phyloP scores from a whole-genome alignment of 2,329 filamentous ascomycete genomes.

The Trichoderma aggressivum region DNA sequence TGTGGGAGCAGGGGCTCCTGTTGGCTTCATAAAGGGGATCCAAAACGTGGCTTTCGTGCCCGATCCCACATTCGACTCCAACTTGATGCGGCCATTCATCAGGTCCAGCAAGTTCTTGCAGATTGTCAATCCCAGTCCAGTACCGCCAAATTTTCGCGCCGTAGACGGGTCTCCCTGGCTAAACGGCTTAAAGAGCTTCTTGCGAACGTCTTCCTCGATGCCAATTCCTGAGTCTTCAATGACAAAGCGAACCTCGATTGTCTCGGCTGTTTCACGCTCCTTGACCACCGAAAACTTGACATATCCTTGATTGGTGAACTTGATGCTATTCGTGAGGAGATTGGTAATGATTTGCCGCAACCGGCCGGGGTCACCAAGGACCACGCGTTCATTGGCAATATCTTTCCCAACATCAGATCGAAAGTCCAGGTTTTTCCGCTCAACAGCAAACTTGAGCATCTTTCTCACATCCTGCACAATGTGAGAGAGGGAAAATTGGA shows the following conservation, averaged over 20 bases:
- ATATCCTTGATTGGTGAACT: conserved; percentile 67
- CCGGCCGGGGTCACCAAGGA: conserved; percentile 81
- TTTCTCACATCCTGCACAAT: conserved; percentile 77
- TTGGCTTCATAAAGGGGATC: conserved; percentile 72
- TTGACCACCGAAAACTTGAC: conserved; percentile 65
- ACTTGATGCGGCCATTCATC: conserved; percentile 71
- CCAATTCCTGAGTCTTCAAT: conserved; percentile 79
- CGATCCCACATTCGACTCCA: conserved; percentile 63
- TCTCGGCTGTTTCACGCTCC: conserved; percentile 61
- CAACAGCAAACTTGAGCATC: conserved; percentile 83
- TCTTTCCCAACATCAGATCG: conserved; percentile 60
- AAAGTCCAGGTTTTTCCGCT: conserved; percentile 74
- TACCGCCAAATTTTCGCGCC: conserved; percentile 73
- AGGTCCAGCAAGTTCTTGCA: conserved; percentile 76
- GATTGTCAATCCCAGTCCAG: conserved; percentile 74
- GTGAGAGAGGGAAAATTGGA: conserved; percentile 71
- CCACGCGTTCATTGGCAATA: conserved; percentile 66
- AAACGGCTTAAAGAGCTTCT: conserved; percentile 74
- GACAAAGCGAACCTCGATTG: conserved; percentile 65
- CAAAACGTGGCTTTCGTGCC: conserved; percentile 74
- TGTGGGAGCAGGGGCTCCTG: conserved; percentile 44
- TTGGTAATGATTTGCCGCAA: conserved; percentile 82
- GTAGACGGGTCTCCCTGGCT: conserved; percentile 80
- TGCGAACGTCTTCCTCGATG: conserved; percentile 72
- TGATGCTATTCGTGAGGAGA: conserved; percentile 72